These are phyloP conservation scores for Aspergillus puulaauensis DNA, from an alignment of 2,329 filamentous ascomycete species.

Conservation along the genomic window DNA sequence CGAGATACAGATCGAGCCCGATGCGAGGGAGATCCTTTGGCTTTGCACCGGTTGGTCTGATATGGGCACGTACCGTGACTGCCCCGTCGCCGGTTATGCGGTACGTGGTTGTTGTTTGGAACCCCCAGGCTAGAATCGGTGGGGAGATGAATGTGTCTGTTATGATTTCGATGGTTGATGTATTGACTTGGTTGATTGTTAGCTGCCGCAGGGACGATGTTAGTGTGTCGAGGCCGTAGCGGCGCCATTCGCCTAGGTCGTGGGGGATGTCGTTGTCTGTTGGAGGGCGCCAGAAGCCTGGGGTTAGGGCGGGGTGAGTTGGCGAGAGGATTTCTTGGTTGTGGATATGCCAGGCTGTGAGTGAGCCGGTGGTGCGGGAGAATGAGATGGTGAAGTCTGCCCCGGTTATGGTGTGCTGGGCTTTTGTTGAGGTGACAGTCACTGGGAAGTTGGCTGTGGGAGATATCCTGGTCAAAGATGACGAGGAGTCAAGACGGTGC, in stretches of 20 bases:
- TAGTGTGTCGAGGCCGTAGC: slow-evolving; percentile 20
- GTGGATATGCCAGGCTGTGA: not conserved
- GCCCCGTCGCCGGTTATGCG: slow-evolving; percentile 13
- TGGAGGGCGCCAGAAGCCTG: slow-evolving; percentile 33
- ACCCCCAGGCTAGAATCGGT: slow-evolving; percentile 25
- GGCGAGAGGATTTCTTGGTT: not conserved
- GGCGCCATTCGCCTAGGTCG: slow-evolving; percentile 26
- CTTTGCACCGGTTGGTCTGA: slow-evolving; percentile 16
- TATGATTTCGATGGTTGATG: slow-evolving; percentile 9
- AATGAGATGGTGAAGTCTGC: slow-evolving; percentile 8
- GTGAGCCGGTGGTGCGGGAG: slow-evolving; percentile 8
- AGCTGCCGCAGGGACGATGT: slow-evolving; percentile 10
- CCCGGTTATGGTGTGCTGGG: slow-evolving; percentile 3
- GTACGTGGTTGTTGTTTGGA: slow-evolving; percentile 16
- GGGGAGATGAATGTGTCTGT: slow-evolving; percentile 20
- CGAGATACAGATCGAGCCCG: slow-evolving; percentile 19
- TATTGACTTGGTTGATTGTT: not conserved
- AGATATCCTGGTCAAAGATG: not conserved
- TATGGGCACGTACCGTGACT: slow-evolving; percentile 7
- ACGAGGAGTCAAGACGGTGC: slow-evolving; percentile 1
- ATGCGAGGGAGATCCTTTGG: slow-evolving; percentile 11
- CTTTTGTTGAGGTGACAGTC: not conserved
- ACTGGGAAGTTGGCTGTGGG: not conserved
- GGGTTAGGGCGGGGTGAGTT: not conserved
- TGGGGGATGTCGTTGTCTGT: slow-evolving; percentile 32